Percentiles rank a stretch among this genome's conserved stretches.
Conservation (phyloP, 257 asterid species). For the Lithospermum erythrorhizon region DNA sequence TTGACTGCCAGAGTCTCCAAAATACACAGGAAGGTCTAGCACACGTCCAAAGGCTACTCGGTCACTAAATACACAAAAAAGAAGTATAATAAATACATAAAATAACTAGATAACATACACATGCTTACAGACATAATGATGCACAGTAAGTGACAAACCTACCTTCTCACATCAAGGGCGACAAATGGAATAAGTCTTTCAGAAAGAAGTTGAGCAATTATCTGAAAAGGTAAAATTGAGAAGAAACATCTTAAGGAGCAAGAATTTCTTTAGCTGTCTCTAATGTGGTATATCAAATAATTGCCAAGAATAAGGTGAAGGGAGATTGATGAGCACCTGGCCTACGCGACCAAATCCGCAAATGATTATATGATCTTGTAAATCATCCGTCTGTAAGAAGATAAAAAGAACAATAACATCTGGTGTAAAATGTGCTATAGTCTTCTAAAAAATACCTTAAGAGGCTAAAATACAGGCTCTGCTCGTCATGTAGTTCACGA, state of each 20-base stretch:
- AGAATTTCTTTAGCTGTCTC: neutral
- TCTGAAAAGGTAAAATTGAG: constrained; percentile 37
- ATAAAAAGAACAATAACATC: constrained; percentile 3
- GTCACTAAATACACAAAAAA: constrained; percentile 49
- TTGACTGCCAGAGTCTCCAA: constrained; percentile 99
- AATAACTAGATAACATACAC: neutral
- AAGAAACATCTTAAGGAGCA: constrained; percentile 7
- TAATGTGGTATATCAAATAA: neutral
- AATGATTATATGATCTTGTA: constrained; percentile 92
- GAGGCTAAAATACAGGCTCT: neutral
- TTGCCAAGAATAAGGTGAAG: constrained; percentile 5
- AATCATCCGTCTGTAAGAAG: constrained; percentile 77
- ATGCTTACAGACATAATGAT: too few species aligned
- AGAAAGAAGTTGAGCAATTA: constrained; percentile 98
- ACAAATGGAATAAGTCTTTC: constrained; percentile 97
- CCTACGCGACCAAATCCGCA: constrained; percentile 99
- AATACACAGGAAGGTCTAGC: constrained; percentile 98
- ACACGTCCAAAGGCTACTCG: constrained; percentile 94
- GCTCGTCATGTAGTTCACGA: too few species aligned
- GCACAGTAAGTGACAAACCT: constrained; percentile 4
- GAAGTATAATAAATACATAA: constrained; percentile 5
- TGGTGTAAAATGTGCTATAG: neutral
- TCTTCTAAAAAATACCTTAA: neutral
- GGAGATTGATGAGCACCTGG: constrained; percentile 45
- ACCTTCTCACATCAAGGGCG: constrained; percentile 99